Base-by-base conservation (phyloP, 176 grass and related monocot genomes). In the Eleusine coracana region DNA sequence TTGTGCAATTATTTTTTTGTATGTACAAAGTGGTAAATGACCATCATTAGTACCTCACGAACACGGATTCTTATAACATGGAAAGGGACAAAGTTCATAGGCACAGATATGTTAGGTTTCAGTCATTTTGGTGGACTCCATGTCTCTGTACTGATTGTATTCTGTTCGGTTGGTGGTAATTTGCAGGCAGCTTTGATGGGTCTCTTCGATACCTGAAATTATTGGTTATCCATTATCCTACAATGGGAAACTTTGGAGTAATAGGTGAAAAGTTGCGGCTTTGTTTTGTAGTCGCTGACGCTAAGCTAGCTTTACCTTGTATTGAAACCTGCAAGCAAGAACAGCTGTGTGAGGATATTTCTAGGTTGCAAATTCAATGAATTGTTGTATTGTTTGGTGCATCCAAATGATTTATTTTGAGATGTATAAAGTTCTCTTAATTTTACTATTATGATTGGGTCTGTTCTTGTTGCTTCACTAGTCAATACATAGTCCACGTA, bases 161-260 rank as follows among this genome's bases (percentile, higher is more conserved):
- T 14, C 3, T 66, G 5, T 51, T 66, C 71, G 31, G 50, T 75
- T 55, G 29, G 0, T 83, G 37, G 7, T 74, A 20, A 74, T 74
- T 49, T 16, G 74, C 80, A 88, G 86, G 59, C 56, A 58, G 8
- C 18, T 88, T 45, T 66, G 15, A 37, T 25, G 80, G 79, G 13
- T 27, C 49, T 66, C 67, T n/a, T 25, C 37, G 31, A 83, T 62
- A 7, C 6, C 5, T 48, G 36, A 83, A 73, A 66, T 65, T 70
- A 28, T 82, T 20, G 51, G 31, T 52, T 75, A 25, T 68, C 20
- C 23, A 20, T 52, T 52, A 52, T 23, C 56, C n/a, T 62, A 38
- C 38, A 20, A 51, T 38, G 40, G 3, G 34, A 65, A 65, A 27
- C 63, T 36, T 15, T 7, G 34, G 20, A 54, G 49, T 51, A 7